Evolutionary conservation across 2,329 filamentous ascomycete genomes (phyloP).

Genomic region (Aureobasidium vineae): DNA sequence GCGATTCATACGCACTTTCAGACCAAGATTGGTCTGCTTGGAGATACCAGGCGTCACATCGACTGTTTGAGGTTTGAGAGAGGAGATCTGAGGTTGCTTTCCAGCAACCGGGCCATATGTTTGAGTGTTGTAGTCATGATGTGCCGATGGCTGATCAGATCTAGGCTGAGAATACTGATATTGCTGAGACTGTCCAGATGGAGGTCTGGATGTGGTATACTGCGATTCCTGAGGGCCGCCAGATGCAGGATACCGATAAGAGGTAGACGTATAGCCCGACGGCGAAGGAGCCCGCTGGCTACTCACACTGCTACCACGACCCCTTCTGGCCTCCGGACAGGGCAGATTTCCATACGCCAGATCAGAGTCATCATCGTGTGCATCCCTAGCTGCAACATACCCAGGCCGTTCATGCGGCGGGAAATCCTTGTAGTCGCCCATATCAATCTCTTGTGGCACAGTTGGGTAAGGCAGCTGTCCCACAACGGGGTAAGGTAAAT

Average conservation of each 20-base stretch:
- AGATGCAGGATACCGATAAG: not conserved
- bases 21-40: slow-evolving; percentile 36
- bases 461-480: slow-evolving; percentile 33
- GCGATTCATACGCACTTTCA: slow-evolving; percentile 46
- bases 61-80: slow-evolving; percentile 38
- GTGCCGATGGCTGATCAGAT: slow-evolving; percentile 35
- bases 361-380: slow-evolving; percentile 34
- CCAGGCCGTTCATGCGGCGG: slow-evolving; percentile 44
- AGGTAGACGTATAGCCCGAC: not conserved
- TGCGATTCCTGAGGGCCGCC: not conserved
- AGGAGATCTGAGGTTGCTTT: not conserved
- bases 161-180: slow-evolving; percentile 6
- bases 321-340: slow-evolving; percentile 11
- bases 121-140: slow-evolving; percentile 46
- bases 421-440: slow-evolving; percentile 47
- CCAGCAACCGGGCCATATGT: slow-evolving; percentile 31
- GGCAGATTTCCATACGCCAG: slow-evolving; percentile 35
- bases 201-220: not conserved
- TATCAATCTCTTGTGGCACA: slow-evolving; percentile 40
- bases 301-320: not conserved
- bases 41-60: slow-evolving; percentile 44
- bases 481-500: slow-evolving; percentile 26
- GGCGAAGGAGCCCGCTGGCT: not conserved
- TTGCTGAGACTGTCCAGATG: not conserved
- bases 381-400: slow-evolving; percentile 28